phyloP scores from a whole-genome alignment of 2,329 filamentous ascomycete species.

The Chaetomium strumarium region DNA sequence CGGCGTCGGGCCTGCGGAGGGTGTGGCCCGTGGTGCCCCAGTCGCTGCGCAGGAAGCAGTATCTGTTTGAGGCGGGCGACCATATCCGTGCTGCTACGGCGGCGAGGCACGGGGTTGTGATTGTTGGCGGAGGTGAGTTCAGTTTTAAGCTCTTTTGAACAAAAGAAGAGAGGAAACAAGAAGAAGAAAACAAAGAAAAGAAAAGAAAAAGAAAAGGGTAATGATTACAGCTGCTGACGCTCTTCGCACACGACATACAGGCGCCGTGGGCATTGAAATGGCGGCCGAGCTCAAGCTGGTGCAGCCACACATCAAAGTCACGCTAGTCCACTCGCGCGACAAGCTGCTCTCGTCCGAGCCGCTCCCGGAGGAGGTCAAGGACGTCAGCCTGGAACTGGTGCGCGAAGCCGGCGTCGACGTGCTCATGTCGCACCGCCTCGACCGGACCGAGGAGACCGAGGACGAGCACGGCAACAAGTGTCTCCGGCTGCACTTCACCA shows the following conservation, averaged over 20 bases:
- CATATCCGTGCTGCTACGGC: conserved; percentile 52
- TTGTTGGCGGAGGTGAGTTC: conserved; percentile 57
- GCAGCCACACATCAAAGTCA: conserved; percentile 60
- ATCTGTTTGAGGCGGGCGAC: conserved; percentile 53
- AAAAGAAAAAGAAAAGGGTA: no score
- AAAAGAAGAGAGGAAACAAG: no score
- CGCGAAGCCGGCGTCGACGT: conserved; percentile 59
- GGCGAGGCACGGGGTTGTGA: conserved; percentile 54
- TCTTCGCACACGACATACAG: conserved; percentile 29
- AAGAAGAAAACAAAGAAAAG: no score
- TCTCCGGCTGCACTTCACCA: conserved; percentile 49
- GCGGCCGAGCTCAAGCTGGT: conserved; percentile 68
- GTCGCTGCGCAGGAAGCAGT: conserved; percentile 54
- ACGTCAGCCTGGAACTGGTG: conserved; percentile 52
- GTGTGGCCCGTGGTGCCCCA: conserved; percentile 69
- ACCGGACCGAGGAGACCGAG: conserved; percentile 41
- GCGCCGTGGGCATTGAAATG: conserved; percentile 78
- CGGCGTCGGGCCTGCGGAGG: conserved; percentile 63
- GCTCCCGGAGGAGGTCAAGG: conserved; percentile 63
- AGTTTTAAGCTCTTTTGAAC: conserved; percentile 22
- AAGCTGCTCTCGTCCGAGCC: conserved; percentile 68
- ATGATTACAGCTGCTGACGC: no score
- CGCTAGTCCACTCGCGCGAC: conserved; percentile 65
- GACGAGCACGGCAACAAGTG: conserved; percentile 38
- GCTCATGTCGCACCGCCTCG: conserved; percentile 55